Evolutionary conservation across 2,329 filamentous ascomycete species (phyloP), one percentile per base, ranked within the genome.

Genomic region (Dactylellina haptotyla): DNA sequence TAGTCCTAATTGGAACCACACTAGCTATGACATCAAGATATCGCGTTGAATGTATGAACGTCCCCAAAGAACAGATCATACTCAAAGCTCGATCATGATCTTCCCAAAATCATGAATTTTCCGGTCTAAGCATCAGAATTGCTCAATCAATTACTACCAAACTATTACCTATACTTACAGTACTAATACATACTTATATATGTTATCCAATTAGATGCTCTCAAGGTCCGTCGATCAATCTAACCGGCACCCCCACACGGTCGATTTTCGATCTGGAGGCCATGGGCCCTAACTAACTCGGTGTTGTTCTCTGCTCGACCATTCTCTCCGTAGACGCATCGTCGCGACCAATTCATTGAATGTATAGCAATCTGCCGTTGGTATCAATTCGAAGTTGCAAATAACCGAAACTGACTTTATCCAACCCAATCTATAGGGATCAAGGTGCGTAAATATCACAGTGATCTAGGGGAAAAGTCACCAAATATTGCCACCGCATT

Each of bases 331-430:
- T 62, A 73, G 69, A 73, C 69, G 3, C 69, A 73, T 23, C 69
- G 69, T 23, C 69, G 69, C 18, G 69, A 73, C n/a, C 69, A 73
- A 57, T 73, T 73, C 20, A 73, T 73, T 39, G 69, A 73, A 57
- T 73, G 69, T 66, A 43, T n/a, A 66, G 61, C 9, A 34, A 16
- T 8, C 16, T 10, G 3, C 16, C 8, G 23, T 6, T 23, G 20
- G 10, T 25, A 20, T 16, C 41, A 2, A 41, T 20, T 26, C 32
- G 16, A 20, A 10, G 30, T 32, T 34, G 12, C n/a, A 16, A 10
- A 25, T n/a, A 18, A 8, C 14, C 9, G 6, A 18, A 37, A 20
- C 64, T 61, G 28, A 67, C 28, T 10, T 5, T 18, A 2, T 4
- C 8, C 23, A 25, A 46, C 0, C 32, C 28, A n/a, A 8, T 39